Conservation (phyloP, 1,284 basidiomycete species). For the Apiotrichum gamsii region DNA sequence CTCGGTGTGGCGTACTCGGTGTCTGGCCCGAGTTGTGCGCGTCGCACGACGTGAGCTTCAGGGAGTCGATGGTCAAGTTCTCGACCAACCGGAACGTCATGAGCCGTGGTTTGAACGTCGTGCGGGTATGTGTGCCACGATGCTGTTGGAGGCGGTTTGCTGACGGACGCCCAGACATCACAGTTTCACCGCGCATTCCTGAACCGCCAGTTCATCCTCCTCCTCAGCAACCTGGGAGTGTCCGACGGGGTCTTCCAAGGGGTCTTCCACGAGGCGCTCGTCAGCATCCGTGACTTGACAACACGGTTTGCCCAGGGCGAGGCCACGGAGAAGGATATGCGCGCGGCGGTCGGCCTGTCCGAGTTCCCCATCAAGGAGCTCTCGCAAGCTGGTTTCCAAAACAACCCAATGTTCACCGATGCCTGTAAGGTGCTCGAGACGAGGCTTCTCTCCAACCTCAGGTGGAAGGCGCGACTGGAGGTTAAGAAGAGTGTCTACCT, state of each 20-base stretch:
- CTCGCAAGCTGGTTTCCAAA: slow-evolving; percentile 18
- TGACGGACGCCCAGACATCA: slow-evolving; percentile 14
- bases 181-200: slow-evolving; percentile 22
- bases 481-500: slow-evolving; percentile 22
- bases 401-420: slow-evolving; percentile 23
- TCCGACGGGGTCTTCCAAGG: slow-evolving; percentile 9
- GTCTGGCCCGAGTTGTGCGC: slow-evolving; percentile 20
- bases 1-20: slow-evolving; percentile 25
- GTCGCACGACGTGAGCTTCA: slow-evolving; percentile 13
- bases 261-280: slow-evolving; percentile 15
- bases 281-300: slow-evolving; percentile 8
- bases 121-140: slow-evolving; percentile 10
- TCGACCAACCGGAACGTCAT: slow-evolving; percentile 13
- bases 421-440: slow-evolving; percentile 17
- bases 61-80: slow-evolving; percentile 26
- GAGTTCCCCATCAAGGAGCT: slow-evolving; percentile 24
- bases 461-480: slow-evolving; percentile 25
- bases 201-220: slow-evolving; percentile 25
- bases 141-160: not conserved
- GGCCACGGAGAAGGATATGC: slow-evolving; percentile 4
- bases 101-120: slow-evolving; percentile 14
- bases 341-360: not conserved
- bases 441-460: slow-evolving; percentile 18
- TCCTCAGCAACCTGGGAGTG: slow-evolving; percentile 24
- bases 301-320: slow-evolving; percentile 6